Conservation (phyloP, 129 eudicot species). For the Ambrosia trifida region DNA sequence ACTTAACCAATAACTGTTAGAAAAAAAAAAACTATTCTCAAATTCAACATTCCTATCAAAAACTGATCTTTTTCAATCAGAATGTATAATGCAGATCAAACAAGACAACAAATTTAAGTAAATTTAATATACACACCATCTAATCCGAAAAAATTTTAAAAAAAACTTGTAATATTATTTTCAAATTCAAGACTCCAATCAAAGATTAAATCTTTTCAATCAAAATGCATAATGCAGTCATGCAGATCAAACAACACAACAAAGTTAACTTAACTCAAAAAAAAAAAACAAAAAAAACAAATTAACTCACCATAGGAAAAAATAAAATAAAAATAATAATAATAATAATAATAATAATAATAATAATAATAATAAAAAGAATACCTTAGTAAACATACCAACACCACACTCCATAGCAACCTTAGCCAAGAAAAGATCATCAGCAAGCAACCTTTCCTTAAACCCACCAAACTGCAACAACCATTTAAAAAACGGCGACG, state of each 20-base stretch:
- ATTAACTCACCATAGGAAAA: too few species aligned
- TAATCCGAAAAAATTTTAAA: too few species aligned
- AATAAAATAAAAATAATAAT: too few species aligned
- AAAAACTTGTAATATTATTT: too few species aligned
- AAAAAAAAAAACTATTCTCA: not conserved
- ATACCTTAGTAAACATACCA: conserved; percentile 87
- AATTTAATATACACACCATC: too few species aligned
- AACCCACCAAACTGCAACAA: conserved; percentile 76
- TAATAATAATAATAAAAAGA: not conserved
- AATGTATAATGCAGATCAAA: not conserved
- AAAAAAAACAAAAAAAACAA: not conserved
- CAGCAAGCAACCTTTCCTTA: conserved; percentile 90
- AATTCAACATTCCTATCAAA: not conserved
- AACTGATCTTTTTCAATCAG: not conserved
- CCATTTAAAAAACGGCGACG: conserved; percentile 59
- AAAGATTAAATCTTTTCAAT: too few species aligned
- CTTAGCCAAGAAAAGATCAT: conserved; percentile 86
- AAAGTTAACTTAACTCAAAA: too few species aligned
- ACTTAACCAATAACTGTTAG: not conserved
- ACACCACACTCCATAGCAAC: conserved; percentile 82
- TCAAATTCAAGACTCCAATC: too few species aligned
- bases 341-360: too few species aligned
- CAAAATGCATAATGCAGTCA: too few species aligned
- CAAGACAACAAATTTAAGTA: not conserved
- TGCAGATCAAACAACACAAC: too few species aligned